A percentile compares a stretch with the other conserved stretches of the same genome.
These are phyloP conservation scores for Salvia splendens DNA, from an alignment of 257 asterid genomes.

Conservation along the genomic window DNA sequence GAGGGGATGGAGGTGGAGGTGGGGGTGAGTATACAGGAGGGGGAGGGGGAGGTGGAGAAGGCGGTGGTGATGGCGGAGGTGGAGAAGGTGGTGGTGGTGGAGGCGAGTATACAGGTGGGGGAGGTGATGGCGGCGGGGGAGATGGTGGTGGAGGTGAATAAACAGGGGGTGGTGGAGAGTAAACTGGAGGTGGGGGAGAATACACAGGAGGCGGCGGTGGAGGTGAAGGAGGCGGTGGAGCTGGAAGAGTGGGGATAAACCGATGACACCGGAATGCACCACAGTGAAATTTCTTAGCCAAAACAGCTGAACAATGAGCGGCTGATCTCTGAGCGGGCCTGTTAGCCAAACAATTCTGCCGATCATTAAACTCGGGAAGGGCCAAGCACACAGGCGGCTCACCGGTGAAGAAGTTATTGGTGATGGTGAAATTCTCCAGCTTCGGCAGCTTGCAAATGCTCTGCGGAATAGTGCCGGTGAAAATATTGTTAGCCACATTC, in stretches of 20 bases:
- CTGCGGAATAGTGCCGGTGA: conserved; percentile 62
- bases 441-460: conserved; percentile 65
- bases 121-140: conserved; percentile 30
- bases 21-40: conserved; percentile 22
- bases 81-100: conserved; percentile 32
- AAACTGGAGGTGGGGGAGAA: conserved; percentile 37
- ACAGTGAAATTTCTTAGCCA: conserved; percentile 65
- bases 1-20: conserved; percentile 38
- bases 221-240: conserved; percentile 58
- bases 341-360: conserved; percentile 62
- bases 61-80: conserved; percentile 26
- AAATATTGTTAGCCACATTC: conserved; percentile 70
- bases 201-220: conserved; percentile 46
- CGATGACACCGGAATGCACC: conserved; percentile 71
- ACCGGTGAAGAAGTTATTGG: conserved; percentile 75
- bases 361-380: conserved; percentile 58
- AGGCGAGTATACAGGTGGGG: conserved; percentile 34
- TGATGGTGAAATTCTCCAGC: conserved; percentile 64
- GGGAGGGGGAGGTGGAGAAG: conserved; percentile 27
- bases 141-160: conserved; percentile 38
- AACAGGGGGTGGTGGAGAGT: conserved; percentile 38
- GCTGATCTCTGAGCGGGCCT: conserved; percentile 66
- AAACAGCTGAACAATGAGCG: conserved; percentile 54
- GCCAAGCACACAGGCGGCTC: conserved; percentile 74
- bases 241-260: conserved; percentile 63